Conservation (phyloP, 768 basidiomycete species). For the Tubosaeta sp. region DNA sequence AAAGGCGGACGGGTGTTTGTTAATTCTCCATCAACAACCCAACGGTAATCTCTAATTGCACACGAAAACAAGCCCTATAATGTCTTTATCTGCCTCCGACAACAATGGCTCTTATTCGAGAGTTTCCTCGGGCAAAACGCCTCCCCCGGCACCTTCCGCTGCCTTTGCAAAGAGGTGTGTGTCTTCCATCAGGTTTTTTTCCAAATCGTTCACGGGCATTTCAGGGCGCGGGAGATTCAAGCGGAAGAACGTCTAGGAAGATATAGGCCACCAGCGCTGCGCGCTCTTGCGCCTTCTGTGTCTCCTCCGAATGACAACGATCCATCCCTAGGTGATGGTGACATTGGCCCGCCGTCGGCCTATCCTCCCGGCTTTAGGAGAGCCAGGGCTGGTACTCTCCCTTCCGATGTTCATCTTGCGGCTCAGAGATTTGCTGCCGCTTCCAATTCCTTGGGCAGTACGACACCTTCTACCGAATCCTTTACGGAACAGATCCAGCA, state of each 20-base stretch:
- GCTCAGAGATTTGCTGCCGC: conserved; percentile 77
- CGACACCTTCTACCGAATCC: conserved; percentile 47
- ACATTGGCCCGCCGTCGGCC: conserved; percentile 63
- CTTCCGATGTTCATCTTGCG: conserved; percentile 89
- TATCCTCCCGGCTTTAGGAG: conserved; percentile 86
- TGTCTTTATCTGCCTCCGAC: conserved; percentile 88
- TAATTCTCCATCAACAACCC: conserved; percentile 35
- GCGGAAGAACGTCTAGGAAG: conserved; percentile 67
- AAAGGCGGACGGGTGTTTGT: conserved; percentile 31
- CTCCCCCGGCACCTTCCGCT: conserved; percentile 86
- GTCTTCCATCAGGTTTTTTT: conserved; percentile 8
- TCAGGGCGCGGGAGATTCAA: conserved; percentile 81
- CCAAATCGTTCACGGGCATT: conserved; percentile 13
- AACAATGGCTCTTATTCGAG: conserved; percentile 78
- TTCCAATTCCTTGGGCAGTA: conserved; percentile 50
- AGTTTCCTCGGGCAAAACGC: conserved; percentile 83
- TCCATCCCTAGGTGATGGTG: conserved; percentile 54
- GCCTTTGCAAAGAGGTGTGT: conserved; percentile 82
- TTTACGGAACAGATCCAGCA: conserved; percentile 44
- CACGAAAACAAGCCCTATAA: conserved; percentile 59
- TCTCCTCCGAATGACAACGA: conserved; percentile 71
- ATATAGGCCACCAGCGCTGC: conserved; percentile 80
- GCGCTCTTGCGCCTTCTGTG: conserved; percentile 60
- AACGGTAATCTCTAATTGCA: conserved; percentile 79
- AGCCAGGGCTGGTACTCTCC: conserved; percentile 96